phyloP scores from a whole-genome alignment of 441 rosid genomes.

The Adansonia gregorii region DNA sequence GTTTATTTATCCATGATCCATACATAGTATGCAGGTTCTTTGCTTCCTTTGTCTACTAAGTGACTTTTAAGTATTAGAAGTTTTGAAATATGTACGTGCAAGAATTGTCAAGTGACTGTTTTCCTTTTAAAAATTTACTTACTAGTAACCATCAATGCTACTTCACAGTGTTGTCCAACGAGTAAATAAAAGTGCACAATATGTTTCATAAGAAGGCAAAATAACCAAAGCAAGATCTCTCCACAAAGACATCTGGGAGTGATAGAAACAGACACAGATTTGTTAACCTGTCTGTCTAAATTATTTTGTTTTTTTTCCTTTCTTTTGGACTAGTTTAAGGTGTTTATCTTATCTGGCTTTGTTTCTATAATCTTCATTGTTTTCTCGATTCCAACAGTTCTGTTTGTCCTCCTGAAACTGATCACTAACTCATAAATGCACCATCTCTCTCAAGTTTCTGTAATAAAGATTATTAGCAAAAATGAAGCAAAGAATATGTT shows the following conservation, averaged over 20 bases:
- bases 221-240: conserved; percentile 15
- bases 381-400: background rate
- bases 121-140: background rate
- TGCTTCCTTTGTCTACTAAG: too few species aligned
- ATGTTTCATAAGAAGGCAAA: conserved; percentile 3
- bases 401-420: background rate
- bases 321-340: background rate
- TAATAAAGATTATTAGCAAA: background rate
- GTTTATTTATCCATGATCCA: too few species aligned
- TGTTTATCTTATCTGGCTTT: background rate
- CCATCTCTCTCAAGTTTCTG: background rate
- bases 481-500: conserved; percentile 5
- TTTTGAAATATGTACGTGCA: background rate
- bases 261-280: background rate
- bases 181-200: too few species aligned
- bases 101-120: background rate
- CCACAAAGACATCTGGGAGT: background rate
- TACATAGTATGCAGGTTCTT: too few species aligned
- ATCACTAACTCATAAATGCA: background rate
- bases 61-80: too few species aligned
- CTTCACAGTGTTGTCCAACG: background rate
- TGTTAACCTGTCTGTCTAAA: background rate
- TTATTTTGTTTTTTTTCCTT: background rate
- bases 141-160: background rate
- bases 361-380: background rate